Evolutionary conservation across 177 flowering plant species (phyloP).

Genomic region (Vitis hybrid): DNA sequence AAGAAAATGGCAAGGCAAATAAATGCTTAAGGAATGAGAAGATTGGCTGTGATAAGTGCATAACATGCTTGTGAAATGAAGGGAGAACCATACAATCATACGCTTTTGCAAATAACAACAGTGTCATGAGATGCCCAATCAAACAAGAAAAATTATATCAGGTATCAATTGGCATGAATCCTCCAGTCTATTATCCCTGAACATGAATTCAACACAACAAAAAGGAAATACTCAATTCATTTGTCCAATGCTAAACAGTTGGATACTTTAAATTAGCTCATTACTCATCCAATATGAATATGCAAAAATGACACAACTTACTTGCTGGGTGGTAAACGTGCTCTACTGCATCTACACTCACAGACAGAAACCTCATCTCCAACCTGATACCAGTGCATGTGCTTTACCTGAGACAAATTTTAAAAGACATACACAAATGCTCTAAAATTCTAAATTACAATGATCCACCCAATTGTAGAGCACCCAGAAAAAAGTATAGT

Average conservation of each 20-base stretch:
- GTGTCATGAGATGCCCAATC: no score
- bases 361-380: constrained; percentile 72
- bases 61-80: no score
- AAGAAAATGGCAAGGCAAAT: no score
- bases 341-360: constrained; percentile 92
- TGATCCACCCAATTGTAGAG: not conserved
- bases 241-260: not conserved
- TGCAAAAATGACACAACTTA: constrained; percentile 25
- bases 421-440: not conserved
- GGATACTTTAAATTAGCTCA: not conserved
- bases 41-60: no score
- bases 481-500: not conserved
- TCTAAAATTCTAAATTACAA: not conserved
- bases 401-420: constrained; percentile 70
- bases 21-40: no score
- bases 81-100: no score
- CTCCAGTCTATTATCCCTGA: no score
- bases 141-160: no score
- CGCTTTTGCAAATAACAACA: no score
- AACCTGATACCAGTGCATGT: constrained; percentile 82
- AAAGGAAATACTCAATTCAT: no score
- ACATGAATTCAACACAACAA: no score
- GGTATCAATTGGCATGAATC: no score
- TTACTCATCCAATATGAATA: not conserved
- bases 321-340: constrained; percentile 92